These are phyloP conservation scores for Aspergillus heteromorphus DNA, from an alignment of 495 filamentous ascomycete genomes.

Conservation along the genomic window DNA sequence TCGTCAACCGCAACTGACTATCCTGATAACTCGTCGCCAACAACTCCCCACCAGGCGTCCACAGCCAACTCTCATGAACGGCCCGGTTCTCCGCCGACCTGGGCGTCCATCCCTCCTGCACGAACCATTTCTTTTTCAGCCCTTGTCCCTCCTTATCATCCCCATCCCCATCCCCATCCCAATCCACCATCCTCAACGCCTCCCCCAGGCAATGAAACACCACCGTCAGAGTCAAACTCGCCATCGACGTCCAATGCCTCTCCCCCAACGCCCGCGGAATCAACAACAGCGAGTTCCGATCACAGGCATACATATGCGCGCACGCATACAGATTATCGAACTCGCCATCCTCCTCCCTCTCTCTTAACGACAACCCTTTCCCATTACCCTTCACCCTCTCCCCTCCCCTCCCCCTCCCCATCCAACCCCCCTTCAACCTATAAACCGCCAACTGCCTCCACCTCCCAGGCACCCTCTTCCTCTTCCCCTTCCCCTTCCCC, in stretches of 20 bases:
- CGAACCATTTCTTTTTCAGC: conserved; percentile 54
- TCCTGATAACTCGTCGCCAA: conserved; percentile 62
- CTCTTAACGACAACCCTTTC: conserved; percentile 20
- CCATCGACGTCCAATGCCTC: conserved; percentile 48
- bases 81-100: conserved; percentile 51
- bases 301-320: conserved; percentile 61
- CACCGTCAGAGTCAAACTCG: conserved; percentile 57
- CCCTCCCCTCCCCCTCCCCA: conserved; percentile 15
- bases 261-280: conserved; percentile 55
- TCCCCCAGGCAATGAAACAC: conserved; percentile 50
- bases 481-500: too few relatives aligned
- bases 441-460: conserved; percentile 58
- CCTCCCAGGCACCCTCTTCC: conserved; percentile 40
- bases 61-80: conserved; percentile 58
- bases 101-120: conserved; percentile 60
- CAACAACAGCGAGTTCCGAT: conserved; percentile 64
- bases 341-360: conserved; percentile 26
- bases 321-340: conserved; percentile 56
- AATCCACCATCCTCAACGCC: conserved; percentile 38
- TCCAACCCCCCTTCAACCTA: conserved; percentile 43
- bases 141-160: conserved; percentile 1
- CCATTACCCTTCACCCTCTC: conserved; percentile 9
- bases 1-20: conserved; percentile 39
- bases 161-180: conserved; percentile 11
- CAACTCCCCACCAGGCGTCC: conserved; percentile 55